Evolutionary conservation across 192 early-diverging fungal genomes (phyloP).

Genomic region (Gonapodya prolifera): DNA sequence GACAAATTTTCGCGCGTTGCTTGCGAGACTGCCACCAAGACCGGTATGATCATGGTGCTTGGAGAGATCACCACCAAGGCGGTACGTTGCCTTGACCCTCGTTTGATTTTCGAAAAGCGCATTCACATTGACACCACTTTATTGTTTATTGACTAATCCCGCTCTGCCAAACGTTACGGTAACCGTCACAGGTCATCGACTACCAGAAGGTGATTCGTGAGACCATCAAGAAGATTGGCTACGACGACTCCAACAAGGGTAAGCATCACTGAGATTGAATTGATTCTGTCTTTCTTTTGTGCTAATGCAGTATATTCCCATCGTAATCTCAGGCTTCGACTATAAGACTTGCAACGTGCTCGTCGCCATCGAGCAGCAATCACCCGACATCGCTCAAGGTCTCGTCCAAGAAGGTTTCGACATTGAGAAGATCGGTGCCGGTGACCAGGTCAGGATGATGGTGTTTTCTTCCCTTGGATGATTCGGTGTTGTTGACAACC

Average conservation of each 20-base stretch:
- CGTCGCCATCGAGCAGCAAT: conserved; percentile 99
- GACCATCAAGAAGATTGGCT: conserved; percentile 97
- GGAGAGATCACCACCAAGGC: conserved; percentile 99
- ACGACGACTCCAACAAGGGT: conserved; percentile 95
- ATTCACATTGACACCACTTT: no score
- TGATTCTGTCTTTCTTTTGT: not conserved
- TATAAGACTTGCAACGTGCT: conserved; percentile 99
- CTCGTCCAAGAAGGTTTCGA: conserved; percentile 82
- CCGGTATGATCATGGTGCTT: conserved; percentile 99
- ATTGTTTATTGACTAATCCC: no score
- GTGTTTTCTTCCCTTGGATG: conserved; percentile 19
- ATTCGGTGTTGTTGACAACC: not conserved
- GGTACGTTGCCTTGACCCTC: no score
- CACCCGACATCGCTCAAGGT: conserved; percentile 97
- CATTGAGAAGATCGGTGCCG: conserved; percentile 95
- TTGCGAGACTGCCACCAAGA: conserved; percentile 99
- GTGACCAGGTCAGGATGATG: conserved; percentile 75
- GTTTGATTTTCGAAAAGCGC: no score
- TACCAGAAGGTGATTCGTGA: conserved; percentile 99
- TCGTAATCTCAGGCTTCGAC: conserved; percentile 66
- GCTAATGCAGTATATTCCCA: conserved; percentile 1
- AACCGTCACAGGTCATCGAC: no score
- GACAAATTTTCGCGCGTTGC: conserved; percentile 98
- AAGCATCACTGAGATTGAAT: not conserved
- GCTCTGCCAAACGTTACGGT: no score